Evolutionary conservation across 2,329 filamentous ascomycete genomes (phyloP), one percentile per base, ranked within the genome.

Genomic region (Clonostachys chloroleuca): DNA sequence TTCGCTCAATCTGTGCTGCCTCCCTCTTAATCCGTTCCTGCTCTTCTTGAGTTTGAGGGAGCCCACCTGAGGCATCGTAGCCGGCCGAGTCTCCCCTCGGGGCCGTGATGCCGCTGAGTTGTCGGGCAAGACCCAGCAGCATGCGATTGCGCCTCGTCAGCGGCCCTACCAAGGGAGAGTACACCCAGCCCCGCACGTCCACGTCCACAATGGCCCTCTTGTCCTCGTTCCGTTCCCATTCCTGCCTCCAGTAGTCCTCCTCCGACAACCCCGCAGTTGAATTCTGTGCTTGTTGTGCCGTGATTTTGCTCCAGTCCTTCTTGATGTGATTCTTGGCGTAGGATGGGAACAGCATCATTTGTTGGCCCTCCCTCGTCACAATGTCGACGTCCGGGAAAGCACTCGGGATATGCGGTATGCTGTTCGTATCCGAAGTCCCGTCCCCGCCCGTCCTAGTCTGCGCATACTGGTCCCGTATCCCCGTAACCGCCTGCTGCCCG

Each of bases 161-260:
- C 5, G 89, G 91, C 0, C 90, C 91, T 54, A 78, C 79, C 58
- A 92, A 89, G 16, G 92, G 92, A 37, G 84, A 83, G 65, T 96
- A 99, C 45, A 97, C 81, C 94, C 95, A 99, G 13, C 94, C 94
- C 55, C 92, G 80, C 20, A 99, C 89, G 63, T 99, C 92, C 6
- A 97, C 89, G 60, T 97, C 92, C 2, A 96, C 88, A 5, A 96
- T 74, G 1, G 92, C 90, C 62, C 87, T 87, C 58, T 91, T 84
- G 50, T 92, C 85, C 62, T 95, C 87, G 46, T 86, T 80, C 51
- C 80, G 80, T 48, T 92, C 83, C 87, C 89, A 95, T 59, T 92
- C 83, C 47, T 81, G 73, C 40, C 78, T 80, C 85, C 87, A 92
- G 62, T 87, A 92, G 37, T 90, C 84, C 41, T 83, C 78, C 40